Conservation (phyloP, 495 filamentous ascomycete species). For the Penicillium robsamsonii region DNA sequence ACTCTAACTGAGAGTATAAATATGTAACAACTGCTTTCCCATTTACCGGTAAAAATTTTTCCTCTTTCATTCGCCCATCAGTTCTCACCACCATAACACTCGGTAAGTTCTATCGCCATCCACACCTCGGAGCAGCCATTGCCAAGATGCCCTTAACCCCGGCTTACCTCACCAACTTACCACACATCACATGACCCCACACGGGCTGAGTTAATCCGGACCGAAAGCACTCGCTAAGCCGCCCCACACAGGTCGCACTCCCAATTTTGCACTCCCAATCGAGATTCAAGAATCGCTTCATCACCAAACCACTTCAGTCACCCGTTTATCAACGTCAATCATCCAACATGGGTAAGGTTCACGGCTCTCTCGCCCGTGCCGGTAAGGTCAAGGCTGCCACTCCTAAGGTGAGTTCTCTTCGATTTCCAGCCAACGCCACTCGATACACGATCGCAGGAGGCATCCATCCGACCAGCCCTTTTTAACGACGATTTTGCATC, state of each 20-base stretch:
- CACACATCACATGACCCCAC: slow-evolving; percentile 12
- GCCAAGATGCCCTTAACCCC: slow-evolving; percentile 7
- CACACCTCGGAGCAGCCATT: slow-evolving; percentile 5
- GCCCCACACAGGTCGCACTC: slow-evolving; percentile 33
- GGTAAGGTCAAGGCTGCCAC: slow-evolving; percentile 95
- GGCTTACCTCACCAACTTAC: slow-evolving; percentile 2
- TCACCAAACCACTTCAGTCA: slow-evolving; percentile 28
- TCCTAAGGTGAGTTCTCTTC: slow-evolving; percentile 65
- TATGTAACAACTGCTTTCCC: no score
- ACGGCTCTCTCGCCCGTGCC: slow-evolving; percentile 77
- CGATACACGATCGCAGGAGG: slow-evolving; percentile 14
- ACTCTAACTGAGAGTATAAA: not conserved
- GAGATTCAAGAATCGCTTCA: slow-evolving; percentile 27
- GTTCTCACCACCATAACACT: not conserved
- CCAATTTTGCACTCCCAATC: slow-evolving; percentile 34
- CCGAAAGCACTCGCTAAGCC: slow-evolving; percentile 28
- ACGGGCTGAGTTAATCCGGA: slow-evolving; percentile 16
- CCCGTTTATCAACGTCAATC: slow-evolving; percentile 31
- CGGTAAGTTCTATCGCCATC: not conserved
- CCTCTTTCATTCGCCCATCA: not conserved
- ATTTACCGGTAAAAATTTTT: no score
- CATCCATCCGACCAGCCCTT: slow-evolving; percentile 14
- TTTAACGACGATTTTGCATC: slow-evolving; percentile 27
- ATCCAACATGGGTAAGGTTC: slow-evolving; percentile 40
- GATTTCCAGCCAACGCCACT: slow-evolving; percentile 14